Base-by-base conservation (phyloP, 129 eudicot genomes). In the Lonicera japonica region DNA sequence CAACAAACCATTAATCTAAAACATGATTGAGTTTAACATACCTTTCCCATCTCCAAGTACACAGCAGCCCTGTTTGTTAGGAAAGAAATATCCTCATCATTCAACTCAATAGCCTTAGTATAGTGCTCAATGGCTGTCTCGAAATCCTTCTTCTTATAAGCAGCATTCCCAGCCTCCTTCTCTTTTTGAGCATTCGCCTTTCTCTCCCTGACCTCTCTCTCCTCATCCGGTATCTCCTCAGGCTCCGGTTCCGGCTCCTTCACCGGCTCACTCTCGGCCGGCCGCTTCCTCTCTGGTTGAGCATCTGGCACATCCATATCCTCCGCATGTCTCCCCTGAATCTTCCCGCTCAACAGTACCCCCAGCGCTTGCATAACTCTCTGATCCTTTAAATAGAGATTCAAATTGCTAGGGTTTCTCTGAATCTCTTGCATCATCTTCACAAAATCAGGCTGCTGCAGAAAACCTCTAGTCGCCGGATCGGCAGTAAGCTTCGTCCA, bases 1-100 rank as follows among this genome's bases (percentile, higher is more conserved):
- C 36, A 29, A 29, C 6, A 29, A 29, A 29, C 36, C 36, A 29
- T 1, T 29, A 29, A 29, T 1, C 4, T 29, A 29, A 29, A 29
- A 29, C 36, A 29, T 4, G 16, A 14, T 43, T 10, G 16, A 43
- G 50, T 43, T 3, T 1, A 43, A 43, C 36, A 59, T 88, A 92
- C 99, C 99, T 92, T 85, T 11, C 82, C 95, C 96, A 88, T 92
- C 77, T 92, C 99, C 79, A 92, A 60, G 65, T 75, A 92, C 18
- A 92, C 99, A 11, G 99, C 99, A 75, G 99, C 99, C 46, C 99
- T 67, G 12, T 92, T 92, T 1, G 99, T 92, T 13, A 92, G 25
- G 73, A 82, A 92, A 1, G 96, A 92, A 19, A 92, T 75, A 72
- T 92, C 99, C 25, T 62, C 79, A 73, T 92, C 99, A 68, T 85